Evolutionary conservation across 352 stramenopile species (phyloP).

Genomic region (Peronosclerospora sorghi): DNA sequence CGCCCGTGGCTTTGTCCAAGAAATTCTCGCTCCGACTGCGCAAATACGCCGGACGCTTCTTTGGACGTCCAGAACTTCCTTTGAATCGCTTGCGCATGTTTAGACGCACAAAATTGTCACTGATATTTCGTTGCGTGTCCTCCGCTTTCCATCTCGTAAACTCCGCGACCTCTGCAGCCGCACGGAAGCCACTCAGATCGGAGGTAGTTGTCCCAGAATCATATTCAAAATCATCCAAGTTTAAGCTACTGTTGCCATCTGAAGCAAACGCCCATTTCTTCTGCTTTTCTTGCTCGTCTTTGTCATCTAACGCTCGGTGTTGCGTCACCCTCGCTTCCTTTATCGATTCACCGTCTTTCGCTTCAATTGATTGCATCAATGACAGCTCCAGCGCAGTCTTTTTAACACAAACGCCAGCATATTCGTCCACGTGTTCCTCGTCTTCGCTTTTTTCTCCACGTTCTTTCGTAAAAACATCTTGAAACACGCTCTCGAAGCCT

Average conservation of each 20-base stretch:
- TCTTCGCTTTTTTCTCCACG: constrained; percentile 10
- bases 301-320: constrained; percentile 2
- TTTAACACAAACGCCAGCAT: background rate
- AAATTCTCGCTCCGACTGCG: constrained; percentile 22
- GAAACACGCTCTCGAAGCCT: constrained; percentile 41
- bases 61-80: constrained; percentile 49
- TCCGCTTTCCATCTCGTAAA: constrained; percentile 59
- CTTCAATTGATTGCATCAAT: background rate
- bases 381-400: background rate
- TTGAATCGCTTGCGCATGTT: constrained; percentile 73
- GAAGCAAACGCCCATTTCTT: constrained; percentile 28
- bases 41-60: constrained; percentile 61
- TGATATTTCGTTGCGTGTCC: constrained; percentile 33
- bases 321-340: constrained; percentile 1
- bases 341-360: background rate
- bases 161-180: constrained; percentile 10
- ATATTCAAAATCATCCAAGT: constrained; percentile 33
- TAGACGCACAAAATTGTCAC: constrained; percentile 71
- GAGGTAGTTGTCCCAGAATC: background rate
- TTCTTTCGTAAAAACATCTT: constrained; percentile 31
- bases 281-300: constrained; percentile 6
- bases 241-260: constrained; percentile 11
- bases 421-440: constrained; percentile 11
- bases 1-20: constrained; percentile 11
- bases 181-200: background rate